Evolutionary conservation across 768 basidiomycete genomes (phyloP).

Genomic region (Rhizopogon rudus): DNA sequence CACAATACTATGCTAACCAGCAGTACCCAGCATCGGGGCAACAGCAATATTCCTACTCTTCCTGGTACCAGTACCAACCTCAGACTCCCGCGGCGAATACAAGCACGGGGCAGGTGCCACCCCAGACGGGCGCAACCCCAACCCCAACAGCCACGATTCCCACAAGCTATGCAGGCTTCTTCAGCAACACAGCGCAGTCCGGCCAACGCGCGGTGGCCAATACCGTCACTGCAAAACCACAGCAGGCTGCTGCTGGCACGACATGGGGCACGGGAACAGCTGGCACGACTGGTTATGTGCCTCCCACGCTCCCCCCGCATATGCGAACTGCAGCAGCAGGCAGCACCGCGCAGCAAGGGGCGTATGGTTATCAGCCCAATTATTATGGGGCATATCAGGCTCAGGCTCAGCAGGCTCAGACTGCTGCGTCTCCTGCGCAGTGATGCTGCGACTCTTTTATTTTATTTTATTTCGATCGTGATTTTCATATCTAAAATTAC

Average conservation of each 20-base stretch:
- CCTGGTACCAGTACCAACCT: slow-evolving; percentile 40
- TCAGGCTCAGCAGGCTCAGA: neutral
- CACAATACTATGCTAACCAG: slow-evolving; percentile 33
- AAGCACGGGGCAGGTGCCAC: slow-evolving; percentile 37
- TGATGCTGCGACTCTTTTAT: neutral
- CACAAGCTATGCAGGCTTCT: slow-evolving; percentile 38
- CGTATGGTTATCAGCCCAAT: slow-evolving; percentile 22
- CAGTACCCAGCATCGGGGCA: slow-evolving; percentile 31
- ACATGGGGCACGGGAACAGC: slow-evolving; percentile 14
- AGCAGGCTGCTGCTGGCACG: slow-evolving; percentile 20
- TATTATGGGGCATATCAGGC: slow-evolving; percentile 28
- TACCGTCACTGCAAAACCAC: slow-evolving; percentile 36
- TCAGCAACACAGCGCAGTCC: slow-evolving; percentile 24
- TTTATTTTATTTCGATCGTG: neutral
- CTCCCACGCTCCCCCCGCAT: slow-evolving; percentile 39
- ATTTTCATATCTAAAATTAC: neutral
- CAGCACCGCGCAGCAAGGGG: slow-evolving; percentile 16
- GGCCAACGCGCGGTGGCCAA: slow-evolving; percentile 52
- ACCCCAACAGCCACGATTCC: slow-evolving; percentile 25
- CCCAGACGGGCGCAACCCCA: slow-evolving; percentile 33
- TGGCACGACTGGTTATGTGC: slow-evolving; percentile 12
- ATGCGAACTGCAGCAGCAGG: slow-evolving; percentile 23
- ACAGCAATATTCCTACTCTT: slow-evolving; percentile 36
- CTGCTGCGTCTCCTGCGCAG: slow-evolving; percentile 25
- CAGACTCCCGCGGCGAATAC: slow-evolving; percentile 22